phyloP scores from a whole-genome alignment of 305 asterid species.

The Plantago coronopus region DNA sequence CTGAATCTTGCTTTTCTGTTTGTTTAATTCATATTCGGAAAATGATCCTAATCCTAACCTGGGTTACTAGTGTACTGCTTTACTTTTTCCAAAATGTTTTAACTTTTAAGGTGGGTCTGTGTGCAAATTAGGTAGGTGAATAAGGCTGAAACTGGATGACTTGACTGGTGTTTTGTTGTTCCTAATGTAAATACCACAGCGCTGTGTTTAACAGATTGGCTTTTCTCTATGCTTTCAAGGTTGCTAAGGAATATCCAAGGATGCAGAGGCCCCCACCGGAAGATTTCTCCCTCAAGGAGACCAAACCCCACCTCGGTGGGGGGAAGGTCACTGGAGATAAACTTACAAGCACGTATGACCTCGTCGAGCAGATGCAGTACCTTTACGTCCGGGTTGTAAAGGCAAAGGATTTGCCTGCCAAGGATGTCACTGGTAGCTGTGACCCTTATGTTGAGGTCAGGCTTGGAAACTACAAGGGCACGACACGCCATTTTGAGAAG shows the following conservation, averaged over 20 bases:
- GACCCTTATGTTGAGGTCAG: slow-evolving; percentile 15
- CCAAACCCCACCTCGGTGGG: slow-evolving; percentile 15
- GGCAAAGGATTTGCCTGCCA: slow-evolving; percentile 7
- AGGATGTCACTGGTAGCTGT: slow-evolving; percentile 9
- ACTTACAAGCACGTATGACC: slow-evolving; percentile 12
- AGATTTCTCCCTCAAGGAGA: slow-evolving; percentile 11
- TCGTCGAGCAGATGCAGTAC: slow-evolving; percentile 14
- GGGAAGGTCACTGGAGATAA: slow-evolving; percentile 16
- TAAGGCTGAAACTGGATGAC: no score
- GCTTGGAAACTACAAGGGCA: slow-evolving; percentile 13
- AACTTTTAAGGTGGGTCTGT: no score
- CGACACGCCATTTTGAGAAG: slow-evolving; percentile 11
- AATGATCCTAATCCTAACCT: no score
- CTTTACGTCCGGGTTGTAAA: slow-evolving; percentile 9
- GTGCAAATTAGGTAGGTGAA: no score
- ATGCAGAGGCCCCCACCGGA: slow-evolving; percentile 12
- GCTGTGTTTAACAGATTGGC: no score
- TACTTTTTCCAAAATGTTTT: no score
- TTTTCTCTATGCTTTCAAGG: not conserved
- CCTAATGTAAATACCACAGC: no score
- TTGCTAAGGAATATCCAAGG: not conserved
- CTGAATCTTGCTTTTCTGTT: no score
- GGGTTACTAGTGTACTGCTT: no score
- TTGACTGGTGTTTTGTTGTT: no score
- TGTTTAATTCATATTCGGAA: no score